Evolutionary conservation across 2,329 filamentous ascomycete genomes (phyloP), one percentile per base, ranked within the genome.

Genomic region (Scolecobasidium constrictum): DNA sequence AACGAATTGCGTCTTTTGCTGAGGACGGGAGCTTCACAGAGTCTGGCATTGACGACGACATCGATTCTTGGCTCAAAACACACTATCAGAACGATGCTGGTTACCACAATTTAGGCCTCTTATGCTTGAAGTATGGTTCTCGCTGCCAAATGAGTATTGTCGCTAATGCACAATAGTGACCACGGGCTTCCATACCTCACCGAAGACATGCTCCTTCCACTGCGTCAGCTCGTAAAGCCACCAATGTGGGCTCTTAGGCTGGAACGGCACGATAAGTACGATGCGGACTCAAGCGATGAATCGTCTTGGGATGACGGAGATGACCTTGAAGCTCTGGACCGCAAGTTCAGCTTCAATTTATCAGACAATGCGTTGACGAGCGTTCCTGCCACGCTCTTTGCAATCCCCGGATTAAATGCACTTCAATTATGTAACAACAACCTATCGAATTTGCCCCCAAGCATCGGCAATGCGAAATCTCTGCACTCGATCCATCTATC

Each of bases 381-480:
- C 12, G 62, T 83, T 2, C 81, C 82, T 0, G 63, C 66, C 2
- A 71, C 74, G 38, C 58, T 86, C 2, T 81, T 83, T 52, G 68
- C 73, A 37, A 61, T 86, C 2, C 63, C 75, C 17, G 64, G 76
- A 50, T 63, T 86, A 21, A 78, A 74, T 0, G 72, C 78, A 13
- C 68, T 86, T 11, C 83, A 73, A 50, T 65, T 86, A 13, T 75
- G 82, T 26, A 73, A 69, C 46, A 85, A 85, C 51, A 57, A 67
- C 18, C 66, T 86, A 12, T 62, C 61, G 0, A 72, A 81, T 52
- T 60, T 86, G 2, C 77, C 82, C 1, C 64, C 75, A 0, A 65
- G 68, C 3, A 75, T 86, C 38, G 65, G 64, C 17, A 71, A 72
- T 22, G 65, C 86, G 5, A 56, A 55, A 4, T 77, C 76, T 45